A percentile compares a stretch with the other conserved stretches of the same genome.
phyloP scores from a whole-genome alignment of 2,329 filamentous ascomycete species.

The Tolypocladium sp. region DNA sequence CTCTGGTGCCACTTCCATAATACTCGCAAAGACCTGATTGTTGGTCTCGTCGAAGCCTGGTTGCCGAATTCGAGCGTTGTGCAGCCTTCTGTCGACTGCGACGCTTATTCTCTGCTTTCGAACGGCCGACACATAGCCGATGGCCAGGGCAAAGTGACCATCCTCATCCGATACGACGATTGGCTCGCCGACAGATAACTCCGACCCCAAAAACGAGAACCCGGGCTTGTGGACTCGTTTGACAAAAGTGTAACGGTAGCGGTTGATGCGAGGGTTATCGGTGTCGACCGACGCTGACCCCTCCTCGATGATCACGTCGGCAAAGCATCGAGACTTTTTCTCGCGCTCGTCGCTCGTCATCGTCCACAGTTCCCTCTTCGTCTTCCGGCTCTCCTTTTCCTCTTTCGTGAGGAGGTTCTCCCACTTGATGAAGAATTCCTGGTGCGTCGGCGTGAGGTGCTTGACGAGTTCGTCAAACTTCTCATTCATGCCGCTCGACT shows the following conservation, averaged over 20 bases:
- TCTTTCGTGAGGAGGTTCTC: conserved; percentile 88
- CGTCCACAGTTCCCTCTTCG: conserved; percentile 87
- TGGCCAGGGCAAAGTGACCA: conserved; percentile 88
- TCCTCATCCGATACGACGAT: conserved; percentile 94
- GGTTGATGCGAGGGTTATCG: conserved; percentile 75
- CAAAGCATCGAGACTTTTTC: conserved; percentile 80
- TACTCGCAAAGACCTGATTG: conserved; percentile 83
- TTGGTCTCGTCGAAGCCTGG: conserved; percentile 63
- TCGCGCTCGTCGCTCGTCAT: conserved; percentile 87
- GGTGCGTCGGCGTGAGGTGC: conserved; percentile 66
- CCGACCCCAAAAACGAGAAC: conserved; percentile 87
- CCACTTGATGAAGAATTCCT: conserved; percentile 89
- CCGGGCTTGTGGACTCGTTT: conserved; percentile 53
- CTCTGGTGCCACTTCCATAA: conserved; percentile 70
- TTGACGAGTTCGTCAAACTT: conserved; percentile 75
- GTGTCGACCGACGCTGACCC: conserved; percentile 63
- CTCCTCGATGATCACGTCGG: conserved; percentile 74
- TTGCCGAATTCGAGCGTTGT: conserved; percentile 71
- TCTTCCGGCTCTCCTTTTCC: conserved; percentile 81
- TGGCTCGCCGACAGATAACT: conserved; percentile 78
- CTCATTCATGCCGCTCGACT: conserved; percentile 70
- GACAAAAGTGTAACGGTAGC: conserved; percentile 76
- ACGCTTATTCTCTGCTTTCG: conserved; percentile 71
- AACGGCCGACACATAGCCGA: conserved; percentile 79
- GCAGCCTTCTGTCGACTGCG: conserved; percentile 80